Base-by-base conservation (phyloP, 352 stramenopile species). In the Pythium dissotocum region DNA sequence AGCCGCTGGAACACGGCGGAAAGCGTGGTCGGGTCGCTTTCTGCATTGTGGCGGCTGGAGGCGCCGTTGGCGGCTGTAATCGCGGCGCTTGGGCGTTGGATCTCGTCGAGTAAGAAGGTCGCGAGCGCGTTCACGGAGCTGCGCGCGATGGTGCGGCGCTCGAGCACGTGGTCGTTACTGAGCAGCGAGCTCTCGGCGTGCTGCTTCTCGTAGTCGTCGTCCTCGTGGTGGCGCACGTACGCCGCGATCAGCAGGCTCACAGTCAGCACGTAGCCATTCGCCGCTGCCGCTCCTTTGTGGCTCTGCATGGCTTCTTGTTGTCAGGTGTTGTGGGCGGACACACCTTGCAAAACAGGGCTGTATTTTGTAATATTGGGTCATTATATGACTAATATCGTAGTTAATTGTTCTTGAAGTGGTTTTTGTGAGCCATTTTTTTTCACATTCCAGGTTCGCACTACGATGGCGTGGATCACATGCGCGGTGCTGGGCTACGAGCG, bases 91-190 rank as follows among this genome's bases (percentile, higher is more conserved):
- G 83, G 82, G 5, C 77, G 74, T 57, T 90, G 80, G 52, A 90
- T 77, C 65, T 93, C 84, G 56, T 61, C 51, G 16, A 75, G 67
- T 13, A 92, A 74, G 61, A 92, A 90, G 38, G 71, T 70, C 28
- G 77, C 80, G 18, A 92, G 67, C 1, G 58, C 69, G 32, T 83
- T 79, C 18, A 90, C 70, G 35, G 82, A 75, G n/a, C 3, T 48
- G 42, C 63, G 68, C 33, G 62, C 62, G 44, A 75, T 46, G 58
- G 53, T 66, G 62, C 70, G 69, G 68, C 68, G 68, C 57, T 67
- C 62, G 40, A 64, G 40, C 53, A 44, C 42, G 40, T 53, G 58
- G 38, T 72, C 66, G 44, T 10, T 26, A 24, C 56, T 67, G 38
- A 67, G 67, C 21, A 70, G 42, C 14, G 68, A 75, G 24, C 28